A percentile compares a stretch with the other conserved stretches of the same genome.
Conservation (phyloP, 2,329 filamentous ascomycete genomes). For the Penicillium sclerotiorum region DNA sequence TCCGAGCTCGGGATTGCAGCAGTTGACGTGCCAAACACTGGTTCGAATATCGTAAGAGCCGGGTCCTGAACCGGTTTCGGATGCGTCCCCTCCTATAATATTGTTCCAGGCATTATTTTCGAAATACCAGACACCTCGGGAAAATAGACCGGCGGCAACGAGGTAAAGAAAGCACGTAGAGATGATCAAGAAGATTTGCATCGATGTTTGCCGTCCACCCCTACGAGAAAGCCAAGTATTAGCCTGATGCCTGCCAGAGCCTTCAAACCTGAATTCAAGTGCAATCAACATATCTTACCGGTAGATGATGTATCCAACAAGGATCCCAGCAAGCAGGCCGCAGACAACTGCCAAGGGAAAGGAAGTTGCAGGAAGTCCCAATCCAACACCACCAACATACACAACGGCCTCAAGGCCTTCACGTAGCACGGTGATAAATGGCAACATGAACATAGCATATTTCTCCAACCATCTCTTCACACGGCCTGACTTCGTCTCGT, state of each 20-base stretch:
- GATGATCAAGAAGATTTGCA: conserved; percentile 77
- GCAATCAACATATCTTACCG: conserved; percentile 64
- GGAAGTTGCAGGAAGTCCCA: conserved; percentile 71
- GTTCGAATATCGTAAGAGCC: conserved; percentile 78
- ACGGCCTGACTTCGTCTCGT: conserved; percentile 43
- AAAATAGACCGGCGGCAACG: conserved; percentile 80
- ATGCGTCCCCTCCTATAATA: conserved; percentile 48
- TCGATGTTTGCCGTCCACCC: conserved; percentile 62
- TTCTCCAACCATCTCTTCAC: conserved; percentile 71
- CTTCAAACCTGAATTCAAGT: background rate
- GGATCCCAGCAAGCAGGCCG: conserved; percentile 68
- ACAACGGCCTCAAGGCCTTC: conserved; percentile 86
- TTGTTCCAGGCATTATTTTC: conserved; percentile 62
- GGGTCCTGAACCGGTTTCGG: conserved; percentile 53
- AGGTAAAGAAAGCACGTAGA: conserved; percentile 85
- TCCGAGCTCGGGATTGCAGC: conserved; percentile 72
- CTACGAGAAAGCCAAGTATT: conserved; percentile 27
- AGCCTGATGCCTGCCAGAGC: background rate
- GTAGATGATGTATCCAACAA: conserved; percentile 76
- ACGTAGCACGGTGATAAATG: conserved; percentile 83
- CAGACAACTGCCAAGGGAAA: conserved; percentile 77
- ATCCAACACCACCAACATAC: conserved; percentile 83
- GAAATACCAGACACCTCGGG: conserved; percentile 73
- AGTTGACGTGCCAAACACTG: conserved; percentile 84
- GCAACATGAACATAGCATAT: conserved; percentile 83